These are phyloP conservation scores for Trifolium pratense DNA, from an alignment of 306 rosid species.

Conservation along the genomic window DNA sequence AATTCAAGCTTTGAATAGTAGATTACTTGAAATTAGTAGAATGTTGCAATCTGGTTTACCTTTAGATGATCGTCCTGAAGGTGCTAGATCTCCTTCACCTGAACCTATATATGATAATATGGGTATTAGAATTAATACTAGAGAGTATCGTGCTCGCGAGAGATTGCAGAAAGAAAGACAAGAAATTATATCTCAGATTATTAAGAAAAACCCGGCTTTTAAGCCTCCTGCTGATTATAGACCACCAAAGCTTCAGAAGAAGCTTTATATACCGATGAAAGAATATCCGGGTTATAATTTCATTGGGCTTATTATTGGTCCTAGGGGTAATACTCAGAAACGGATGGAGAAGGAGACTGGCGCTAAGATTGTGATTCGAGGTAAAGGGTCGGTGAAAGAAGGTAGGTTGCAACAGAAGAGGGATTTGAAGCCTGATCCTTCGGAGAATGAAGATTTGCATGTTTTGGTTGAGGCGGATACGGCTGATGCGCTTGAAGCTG, in stretches of 20 bases:
- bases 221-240: conserved; percentile 98
- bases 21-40: conserved; percentile 91
- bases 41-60: conserved; percentile 94
- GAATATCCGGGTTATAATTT: conserved; percentile 97
- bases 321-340: conserved; percentile 96
- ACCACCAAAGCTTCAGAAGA: conserved; percentile 98
- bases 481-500: conserved; percentile 87
- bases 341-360: conserved; percentile 98
- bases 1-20: conserved; percentile 88
- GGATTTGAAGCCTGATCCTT: conserved; percentile 89
- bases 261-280: conserved; percentile 97
- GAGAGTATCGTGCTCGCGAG: conserved; percentile 96
- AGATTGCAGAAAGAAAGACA: conserved; percentile 88
- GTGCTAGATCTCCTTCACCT: conserved; percentile 96
- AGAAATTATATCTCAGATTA: conserved; percentile 90
- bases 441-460: conserved; percentile 95
- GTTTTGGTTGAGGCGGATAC: conserved; percentile 97
- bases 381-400: conserved; percentile 94
- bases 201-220: conserved; percentile 88
- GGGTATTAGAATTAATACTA: conserved; percentile 90
- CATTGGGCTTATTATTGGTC: conserved; percentile 94
- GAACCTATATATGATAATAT: conserved; percentile 93
- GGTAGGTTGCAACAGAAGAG: conserved; percentile 97
- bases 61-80: conserved; percentile 93
- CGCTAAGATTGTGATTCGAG: conserved; percentile 93